Evolutionary conservation across 1,284 basidiomycete species (phyloP).

Genomic region (Cerrena zonata): DNA sequence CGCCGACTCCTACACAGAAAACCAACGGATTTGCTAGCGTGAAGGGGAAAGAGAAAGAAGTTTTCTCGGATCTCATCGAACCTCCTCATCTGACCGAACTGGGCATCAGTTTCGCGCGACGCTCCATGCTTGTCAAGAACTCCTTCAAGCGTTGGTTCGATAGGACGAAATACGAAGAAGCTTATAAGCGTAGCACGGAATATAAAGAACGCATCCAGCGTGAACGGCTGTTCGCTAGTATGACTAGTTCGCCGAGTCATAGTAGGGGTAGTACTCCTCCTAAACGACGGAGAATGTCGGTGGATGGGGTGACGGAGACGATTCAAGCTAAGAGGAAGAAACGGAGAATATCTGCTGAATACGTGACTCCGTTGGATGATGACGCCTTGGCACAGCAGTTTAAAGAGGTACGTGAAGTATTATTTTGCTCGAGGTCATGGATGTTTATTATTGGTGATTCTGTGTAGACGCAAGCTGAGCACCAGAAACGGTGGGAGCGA

Average conservation of each 20-base stretch:
- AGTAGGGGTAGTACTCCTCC: constrained; percentile 12
- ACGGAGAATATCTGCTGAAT: constrained; percentile 44
- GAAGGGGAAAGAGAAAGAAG: constrained; percentile 29
- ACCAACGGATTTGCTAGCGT: constrained; percentile 7
- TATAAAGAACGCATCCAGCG: constrained; percentile 50
- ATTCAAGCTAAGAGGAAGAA: constrained; percentile 36
- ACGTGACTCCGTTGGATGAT: constrained; percentile 49
- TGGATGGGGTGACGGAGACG: constrained; percentile 17
- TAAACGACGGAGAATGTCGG: constrained; percentile 23
- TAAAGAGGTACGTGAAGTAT: constrained; percentile 47
- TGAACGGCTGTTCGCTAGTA: constrained; percentile 32
- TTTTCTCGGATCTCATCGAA: constrained; percentile 14
- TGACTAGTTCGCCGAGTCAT: constrained; percentile 9
- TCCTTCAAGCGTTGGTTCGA: constrained; percentile 44
- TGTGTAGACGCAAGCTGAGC: constrained; percentile 59
- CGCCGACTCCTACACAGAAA: constrained; percentile 7
- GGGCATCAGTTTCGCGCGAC: constrained; percentile 12
- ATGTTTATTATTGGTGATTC: constrained; percentile 2
- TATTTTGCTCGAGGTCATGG: constrained; percentile 14
- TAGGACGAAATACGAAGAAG: constrained; percentile 50
- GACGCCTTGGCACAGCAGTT: constrained; percentile 59
- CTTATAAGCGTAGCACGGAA: constrained; percentile 49
- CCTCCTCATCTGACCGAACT: constrained; percentile 11
- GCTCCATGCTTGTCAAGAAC: constrained; percentile 25
- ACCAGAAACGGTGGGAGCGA: constrained; percentile 61